Conservation (phyloP, 2,329 filamentous ascomycete species). For the Ramularia collo-cygni region DNA sequence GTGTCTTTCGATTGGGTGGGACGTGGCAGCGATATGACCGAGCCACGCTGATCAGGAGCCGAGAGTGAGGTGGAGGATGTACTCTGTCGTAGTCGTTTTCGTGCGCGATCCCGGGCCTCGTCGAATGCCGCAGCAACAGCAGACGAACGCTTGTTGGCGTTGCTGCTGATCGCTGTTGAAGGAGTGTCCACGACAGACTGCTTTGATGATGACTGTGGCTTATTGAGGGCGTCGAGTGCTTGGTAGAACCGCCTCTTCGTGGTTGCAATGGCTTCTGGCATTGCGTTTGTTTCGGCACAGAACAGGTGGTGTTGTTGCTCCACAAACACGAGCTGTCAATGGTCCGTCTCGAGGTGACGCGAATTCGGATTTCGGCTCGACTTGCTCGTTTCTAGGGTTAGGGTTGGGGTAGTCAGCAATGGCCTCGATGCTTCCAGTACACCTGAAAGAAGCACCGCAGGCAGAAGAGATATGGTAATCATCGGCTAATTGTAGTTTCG, state of each 20-base stretch:
- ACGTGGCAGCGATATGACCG: constrained; percentile 27
- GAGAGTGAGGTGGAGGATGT: constrained; percentile 22
- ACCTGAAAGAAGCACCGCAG: too few species aligned
- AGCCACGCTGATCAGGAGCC: constrained; percentile 13
- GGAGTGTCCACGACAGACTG: constrained; percentile 31
- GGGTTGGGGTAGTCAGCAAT: too few species aligned
- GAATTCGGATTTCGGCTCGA: too few species aligned
- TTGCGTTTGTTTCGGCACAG: constrained; percentile 9
- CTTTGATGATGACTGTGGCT: constrained; percentile 32
- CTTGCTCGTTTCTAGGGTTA: too few species aligned
- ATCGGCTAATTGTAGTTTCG: too few species aligned
- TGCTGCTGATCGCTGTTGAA: constrained; percentile 26
- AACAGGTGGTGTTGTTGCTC: too few species aligned
- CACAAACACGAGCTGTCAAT: too few species aligned
- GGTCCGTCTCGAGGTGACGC: too few species aligned
- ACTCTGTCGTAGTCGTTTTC: constrained; percentile 28
- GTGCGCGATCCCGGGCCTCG: constrained; percentile 22
- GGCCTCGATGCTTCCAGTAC: too few species aligned
- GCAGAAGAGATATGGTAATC: too few species aligned
- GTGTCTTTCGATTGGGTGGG: constrained; percentile 17
- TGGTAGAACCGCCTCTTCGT: constrained; percentile 81
- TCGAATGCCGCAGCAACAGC: constrained; percentile 17
- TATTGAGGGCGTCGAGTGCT: constrained; percentile 55
- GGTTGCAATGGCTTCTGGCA: constrained; percentile 55
- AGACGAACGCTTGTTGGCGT: constrained; percentile 17